Percentiles rank a stretch among this genome's conserved stretches.
Evolutionary conservation across 23 red algal genomes (phyloP).

Genomic region (Pyropia yezoensis): DNA sequence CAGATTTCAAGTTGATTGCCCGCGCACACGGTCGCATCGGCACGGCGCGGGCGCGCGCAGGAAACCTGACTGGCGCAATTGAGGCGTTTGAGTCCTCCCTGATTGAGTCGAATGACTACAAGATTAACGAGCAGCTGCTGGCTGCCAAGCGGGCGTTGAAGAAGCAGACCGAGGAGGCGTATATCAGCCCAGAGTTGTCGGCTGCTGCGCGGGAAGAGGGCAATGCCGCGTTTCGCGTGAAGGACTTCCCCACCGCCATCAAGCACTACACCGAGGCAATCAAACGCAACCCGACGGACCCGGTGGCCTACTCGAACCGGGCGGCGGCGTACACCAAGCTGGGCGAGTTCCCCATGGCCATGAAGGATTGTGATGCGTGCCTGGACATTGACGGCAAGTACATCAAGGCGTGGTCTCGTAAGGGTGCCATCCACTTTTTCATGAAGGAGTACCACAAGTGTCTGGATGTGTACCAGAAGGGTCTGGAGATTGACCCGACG

Average conservation of each 20-base stretch:
- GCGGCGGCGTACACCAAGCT: slow-evolving; percentile 98
- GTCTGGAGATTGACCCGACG: slow-evolving; percentile 78
- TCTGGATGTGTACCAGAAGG: slow-evolving; percentile 87
- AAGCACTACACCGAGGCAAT: slow-evolving; percentile 97
- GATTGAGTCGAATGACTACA: slow-evolving; percentile 78
- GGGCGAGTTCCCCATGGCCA: slow-evolving; percentile 81
- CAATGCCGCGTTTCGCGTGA: slow-evolving; percentile 67
- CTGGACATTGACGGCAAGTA: slow-evolving; percentile 85
- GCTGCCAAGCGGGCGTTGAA: slow-evolving; percentile 36
- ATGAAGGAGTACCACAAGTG: slow-evolving; percentile 99
- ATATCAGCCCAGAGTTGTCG: slow-evolving; percentile 78
- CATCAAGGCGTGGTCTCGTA: slow-evolving; percentile 85
- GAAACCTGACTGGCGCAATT: slow-evolving; percentile 67
- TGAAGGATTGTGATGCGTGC: slow-evolving; percentile 83
- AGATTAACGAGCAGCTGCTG: slow-evolving; percentile 39
- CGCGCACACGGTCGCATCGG: slow-evolving; percentile 88
- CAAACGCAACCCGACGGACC: slow-evolving; percentile 88
- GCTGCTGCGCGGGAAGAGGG: slow-evolving; percentile 63
- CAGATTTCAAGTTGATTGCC: slow-evolving; percentile 95
- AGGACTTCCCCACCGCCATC: slow-evolving; percentile 86
- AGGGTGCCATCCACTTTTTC: slow-evolving; percentile 86
- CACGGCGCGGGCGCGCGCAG: slow-evolving; percentile 61
- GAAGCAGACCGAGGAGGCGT: slow-evolving; percentile 72
- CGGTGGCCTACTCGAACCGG: slow-evolving; percentile 82
- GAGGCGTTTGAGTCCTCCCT: slow-evolving; percentile 85